These are phyloP conservation scores for Penicillium ucsense DNA, from an alignment of 495 filamentous ascomycete species.

Conservation along the genomic window DNA sequence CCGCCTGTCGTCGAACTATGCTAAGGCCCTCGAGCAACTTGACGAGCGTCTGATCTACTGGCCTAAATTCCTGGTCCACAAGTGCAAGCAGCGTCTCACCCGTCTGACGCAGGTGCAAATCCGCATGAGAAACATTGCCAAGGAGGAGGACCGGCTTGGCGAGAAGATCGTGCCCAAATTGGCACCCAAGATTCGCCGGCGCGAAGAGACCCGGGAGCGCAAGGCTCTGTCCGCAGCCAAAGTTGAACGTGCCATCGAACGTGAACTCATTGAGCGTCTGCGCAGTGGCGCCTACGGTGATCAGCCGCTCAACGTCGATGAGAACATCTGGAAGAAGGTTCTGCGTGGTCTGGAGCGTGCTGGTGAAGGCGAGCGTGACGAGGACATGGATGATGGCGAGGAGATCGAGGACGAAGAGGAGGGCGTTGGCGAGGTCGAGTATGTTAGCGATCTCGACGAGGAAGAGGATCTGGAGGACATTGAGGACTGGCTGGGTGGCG, in stretches of 20 bases:
- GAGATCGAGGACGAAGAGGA: constrained; percentile 62
- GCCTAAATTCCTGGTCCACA: constrained; percentile 91
- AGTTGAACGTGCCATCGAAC: constrained; percentile 91
- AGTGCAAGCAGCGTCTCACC: constrained; percentile 96
- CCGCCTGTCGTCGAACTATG: constrained; percentile 82
- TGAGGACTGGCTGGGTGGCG: constrained; percentile 62
- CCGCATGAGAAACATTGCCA: constrained; percentile 70
- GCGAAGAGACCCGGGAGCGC: constrained; percentile 84
- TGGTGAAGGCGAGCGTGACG: constrained; percentile 75
- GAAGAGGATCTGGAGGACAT: constrained; percentile 60
- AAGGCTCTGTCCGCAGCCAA: constrained; percentile 93
- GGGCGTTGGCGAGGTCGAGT: constrained; percentile 73
- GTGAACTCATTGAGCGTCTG: constrained; percentile 86
- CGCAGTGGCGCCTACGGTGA: constrained; percentile 92
- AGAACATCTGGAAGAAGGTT: constrained; percentile 95
- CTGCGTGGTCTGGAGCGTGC: constrained; percentile 77
- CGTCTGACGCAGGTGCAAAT: constrained; percentile 88
- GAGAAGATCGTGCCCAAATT: constrained; percentile 83
- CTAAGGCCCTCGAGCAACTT: constrained; percentile 76
- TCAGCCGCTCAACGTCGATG: constrained; percentile 85
- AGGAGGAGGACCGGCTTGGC: constrained; percentile 83
- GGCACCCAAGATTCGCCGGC: constrained; percentile 81
- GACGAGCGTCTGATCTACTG: constrained; percentile 87
- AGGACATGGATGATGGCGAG: constrained; percentile 85
- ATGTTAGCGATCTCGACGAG: constrained; percentile 66